These are phyloP conservation scores for Stephanodiscus triporus DNA, from an alignment of 108 stramenopile genomes.

Conservation along the genomic window DNA sequence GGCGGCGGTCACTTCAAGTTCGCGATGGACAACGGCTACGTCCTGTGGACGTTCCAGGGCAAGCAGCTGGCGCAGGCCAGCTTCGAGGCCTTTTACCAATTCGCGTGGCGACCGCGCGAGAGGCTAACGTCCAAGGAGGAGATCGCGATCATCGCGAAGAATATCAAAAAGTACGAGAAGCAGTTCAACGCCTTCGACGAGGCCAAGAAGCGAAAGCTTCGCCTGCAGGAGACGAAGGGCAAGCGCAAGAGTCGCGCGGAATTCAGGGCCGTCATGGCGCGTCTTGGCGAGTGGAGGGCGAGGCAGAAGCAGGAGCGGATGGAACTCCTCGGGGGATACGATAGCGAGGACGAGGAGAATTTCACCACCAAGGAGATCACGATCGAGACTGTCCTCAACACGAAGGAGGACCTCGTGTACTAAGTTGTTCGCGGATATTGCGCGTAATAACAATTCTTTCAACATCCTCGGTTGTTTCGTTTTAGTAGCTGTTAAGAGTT, in stretches of 20 bases:
- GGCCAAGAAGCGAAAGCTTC: constrained; percentile 74
- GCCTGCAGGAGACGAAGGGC: constrained; percentile 87
- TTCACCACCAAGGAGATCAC: constrained; percentile 64
- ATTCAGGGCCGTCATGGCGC: constrained; percentile 68
- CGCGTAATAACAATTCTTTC: too few species aligned
- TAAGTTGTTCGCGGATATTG: constrained; percentile 37
- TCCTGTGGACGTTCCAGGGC: constrained; percentile 96
- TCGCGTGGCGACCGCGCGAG: constrained; percentile 94
- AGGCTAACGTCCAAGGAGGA: constrained; percentile 82
- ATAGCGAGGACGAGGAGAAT: constrained; percentile 82
- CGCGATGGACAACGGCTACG: constrained; percentile 97
- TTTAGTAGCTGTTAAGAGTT: too few species aligned
- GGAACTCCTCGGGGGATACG: constrained; percentile 79
- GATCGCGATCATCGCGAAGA: constrained; percentile 82
- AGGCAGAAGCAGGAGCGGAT: constrained; percentile 69
- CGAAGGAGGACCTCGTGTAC: constrained; percentile 85
- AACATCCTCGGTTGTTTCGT: too few species aligned
- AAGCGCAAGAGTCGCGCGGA: constrained; percentile 75
- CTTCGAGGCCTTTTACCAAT: constrained; percentile 95
- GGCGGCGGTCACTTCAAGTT: constrained; percentile 95
- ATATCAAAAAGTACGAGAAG: constrained; percentile 97
- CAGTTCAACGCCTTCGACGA: constrained; percentile 96
- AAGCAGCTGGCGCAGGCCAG: constrained; percentile 83
- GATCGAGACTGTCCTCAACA: constrained; percentile 78
- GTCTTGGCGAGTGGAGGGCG: constrained; percentile 61